phyloP scores from a whole-genome alignment of 2,329 filamentous ascomycete genomes.

The Microdochium paspali region DNA sequence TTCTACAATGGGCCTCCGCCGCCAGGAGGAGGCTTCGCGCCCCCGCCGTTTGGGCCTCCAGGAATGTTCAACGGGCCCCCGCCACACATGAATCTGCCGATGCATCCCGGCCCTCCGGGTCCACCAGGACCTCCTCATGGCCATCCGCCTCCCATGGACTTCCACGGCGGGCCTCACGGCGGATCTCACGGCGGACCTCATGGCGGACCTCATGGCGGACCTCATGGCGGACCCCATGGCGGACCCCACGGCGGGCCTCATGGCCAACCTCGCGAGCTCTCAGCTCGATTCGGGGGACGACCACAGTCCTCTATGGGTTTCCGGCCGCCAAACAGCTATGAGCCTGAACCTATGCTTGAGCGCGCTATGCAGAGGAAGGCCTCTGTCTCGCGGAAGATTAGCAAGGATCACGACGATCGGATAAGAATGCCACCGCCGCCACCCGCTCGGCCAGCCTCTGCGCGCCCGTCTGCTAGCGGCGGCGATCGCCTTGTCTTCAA shows the following conservation, averaged over 20 bases:
- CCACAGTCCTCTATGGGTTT: slow-evolving; percentile 32
- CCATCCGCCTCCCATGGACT: too few relatives aligned
- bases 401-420: slow-evolving; percentile 33
- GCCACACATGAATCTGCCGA: background rate
- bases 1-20: slow-evolving; percentile 11
- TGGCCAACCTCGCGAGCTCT: slow-evolving; percentile 3
- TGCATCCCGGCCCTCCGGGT: background rate
- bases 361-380: background rate
- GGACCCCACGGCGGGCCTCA: background rate
- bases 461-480: slow-evolving; percentile 12
- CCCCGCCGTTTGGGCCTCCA: background rate
- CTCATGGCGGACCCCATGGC: slow-evolving; percentile 5
- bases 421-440: slow-evolving; percentile 39
- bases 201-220: slow-evolving; percentile 9
- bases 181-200: background rate
- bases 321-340: slow-evolving; percentile 17
- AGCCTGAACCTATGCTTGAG: slow-evolving; percentile 19
- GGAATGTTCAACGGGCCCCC: background rate
- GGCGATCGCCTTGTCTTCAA: slow-evolving; percentile 13
- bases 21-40: slow-evolving; percentile 11
- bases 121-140: background rate
- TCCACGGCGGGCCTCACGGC: too few relatives aligned
- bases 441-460: slow-evolving; percentile 24
- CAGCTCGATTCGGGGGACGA: slow-evolving; percentile 19
- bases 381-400: slow-evolving; percentile 19